Base-by-base conservation (phyloP, 805 yeast genomes). In the Candida easanensis region DNA sequence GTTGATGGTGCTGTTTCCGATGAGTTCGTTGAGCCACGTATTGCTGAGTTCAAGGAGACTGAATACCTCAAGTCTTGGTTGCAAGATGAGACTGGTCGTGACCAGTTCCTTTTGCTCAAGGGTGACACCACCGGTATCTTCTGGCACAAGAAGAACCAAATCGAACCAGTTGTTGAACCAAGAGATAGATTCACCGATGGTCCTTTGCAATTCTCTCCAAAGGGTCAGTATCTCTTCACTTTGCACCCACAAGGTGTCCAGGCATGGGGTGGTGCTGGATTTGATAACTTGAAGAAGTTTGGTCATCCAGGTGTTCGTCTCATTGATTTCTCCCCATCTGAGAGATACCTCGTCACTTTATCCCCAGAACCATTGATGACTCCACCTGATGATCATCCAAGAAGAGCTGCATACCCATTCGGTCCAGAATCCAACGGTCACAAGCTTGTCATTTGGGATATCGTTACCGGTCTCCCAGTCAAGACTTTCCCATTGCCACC, bases 201-300 rank as follows among this genome's bases (percentile, higher is more conserved):
- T 49, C 89, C 83, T 56, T 86, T 88, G 57, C 82, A 82, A 63
- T 91, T 89, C 72, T 88, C 98, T 38, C 96, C 97, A 61, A 82
- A 81, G 68, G 99, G 99, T 65, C 81, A 91, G 11, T 90, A 80
- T 61, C 67, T 91, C 51, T 80, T 87, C 56, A 83, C 97, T 1
- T 75, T 89, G 56, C 97, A 91, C 68, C 88, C 88, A 39, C 95
- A 88, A 68, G 98, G 98, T 74, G 81, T 89, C 44, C 95, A 88
- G 64, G 78, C 91, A 21, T 93, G 97, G 95, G 99, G 98, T 62
- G 97, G 98, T 49, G 77, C 78, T 42, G 73, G 77, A 37, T 88
- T 88, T 61, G 79, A 76, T 50, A 76, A 85, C 57, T 71, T 88
- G 55, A 79, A 76, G 57, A 82, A 88, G 66, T 88, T 86, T 61